phyloP scores from a whole-genome alignment of 805 yeast species.

The Monosporozyma siamensis region DNA sequence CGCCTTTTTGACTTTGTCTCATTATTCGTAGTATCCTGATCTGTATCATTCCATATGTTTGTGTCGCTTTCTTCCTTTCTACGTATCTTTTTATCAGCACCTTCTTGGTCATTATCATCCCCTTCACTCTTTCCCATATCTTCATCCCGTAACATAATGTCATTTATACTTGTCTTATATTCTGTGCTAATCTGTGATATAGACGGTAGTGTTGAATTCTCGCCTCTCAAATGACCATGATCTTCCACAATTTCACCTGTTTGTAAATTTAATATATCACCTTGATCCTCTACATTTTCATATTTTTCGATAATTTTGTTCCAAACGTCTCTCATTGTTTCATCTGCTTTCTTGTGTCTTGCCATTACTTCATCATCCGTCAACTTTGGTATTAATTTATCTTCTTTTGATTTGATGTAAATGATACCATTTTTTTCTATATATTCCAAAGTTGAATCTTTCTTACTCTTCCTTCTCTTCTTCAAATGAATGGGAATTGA shows the following conservation, averaged over 20 bases:
- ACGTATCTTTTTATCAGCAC: too few species aligned
- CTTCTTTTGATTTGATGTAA: slow-evolving; percentile 28
- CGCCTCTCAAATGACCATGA: slow-evolving; percentile 56
- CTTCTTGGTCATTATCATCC: background rate
- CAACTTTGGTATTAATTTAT: slow-evolving; percentile 24
- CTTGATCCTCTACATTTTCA: slow-evolving; percentile 42
- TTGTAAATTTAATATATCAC: slow-evolving; percentile 54
- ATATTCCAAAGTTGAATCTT: background rate
- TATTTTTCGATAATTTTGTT: slow-evolving; percentile 44
- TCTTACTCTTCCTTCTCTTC: background rate
- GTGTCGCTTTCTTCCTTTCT: background rate
- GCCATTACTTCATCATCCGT: slow-evolving; percentile 29
- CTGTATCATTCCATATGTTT: slow-evolving; percentile 4
- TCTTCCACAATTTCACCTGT: slow-evolving; percentile 59
- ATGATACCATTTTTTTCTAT: slow-evolving; percentile 10
- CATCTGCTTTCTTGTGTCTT: slow-evolving; percentile 29
- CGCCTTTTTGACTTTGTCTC: too few species aligned
- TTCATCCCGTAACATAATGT: background rate
- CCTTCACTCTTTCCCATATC: background rate
- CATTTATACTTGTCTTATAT: slow-evolving; percentile 18
- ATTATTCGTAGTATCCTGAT: background rate
- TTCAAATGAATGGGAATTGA: background rate
- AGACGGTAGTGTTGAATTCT: slow-evolving; percentile 16
- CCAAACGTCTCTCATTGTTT: slow-evolving; percentile 37
- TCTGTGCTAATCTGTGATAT: slow-evolving; percentile 11